Evolutionary conservation across 352 stramenopile genomes (phyloP).

Genomic region (Globisporangium solare): DNA sequence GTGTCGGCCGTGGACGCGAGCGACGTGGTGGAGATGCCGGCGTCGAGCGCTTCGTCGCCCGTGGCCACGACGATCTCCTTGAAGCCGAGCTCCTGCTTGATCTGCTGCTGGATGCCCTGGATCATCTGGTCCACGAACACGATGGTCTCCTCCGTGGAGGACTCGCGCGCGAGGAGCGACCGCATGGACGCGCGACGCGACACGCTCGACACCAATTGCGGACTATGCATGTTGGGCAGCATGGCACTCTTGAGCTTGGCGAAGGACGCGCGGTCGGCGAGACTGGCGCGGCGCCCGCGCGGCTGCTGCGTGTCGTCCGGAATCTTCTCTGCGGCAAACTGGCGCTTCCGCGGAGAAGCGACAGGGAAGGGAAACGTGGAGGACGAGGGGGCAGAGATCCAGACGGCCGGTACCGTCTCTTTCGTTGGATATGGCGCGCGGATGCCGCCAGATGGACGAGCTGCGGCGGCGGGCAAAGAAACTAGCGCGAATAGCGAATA

Average conservation of each 20-base stretch:
- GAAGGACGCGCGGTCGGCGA: too few relatives aligned
- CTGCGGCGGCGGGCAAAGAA: too few relatives aligned
- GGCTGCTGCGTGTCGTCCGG: neutral
- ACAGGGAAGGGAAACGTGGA: too few relatives aligned
- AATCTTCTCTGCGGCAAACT: too few relatives aligned
- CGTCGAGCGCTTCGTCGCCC: constrained; percentile 28
- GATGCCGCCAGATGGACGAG: too few relatives aligned
- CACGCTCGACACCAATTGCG: constrained; percentile 29
- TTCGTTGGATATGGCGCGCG: too few relatives aligned
- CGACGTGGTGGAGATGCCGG: constrained; percentile 3
- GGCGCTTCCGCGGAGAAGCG: too few relatives aligned
- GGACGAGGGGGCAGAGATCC: too few relatives aligned
- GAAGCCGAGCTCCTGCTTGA: constrained; percentile 63
- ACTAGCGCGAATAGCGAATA: too few relatives aligned
- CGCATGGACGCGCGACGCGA: constrained; percentile 30
- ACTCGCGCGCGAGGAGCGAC: constrained; percentile 23
- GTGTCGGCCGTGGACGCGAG: constrained; percentile 6
- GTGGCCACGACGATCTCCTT: constrained; percentile 61
- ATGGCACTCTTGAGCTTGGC: constrained; percentile 16
- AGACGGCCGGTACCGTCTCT: too few relatives aligned
- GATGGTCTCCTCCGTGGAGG: constrained; percentile 55
- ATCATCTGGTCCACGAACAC: constrained; percentile 66
- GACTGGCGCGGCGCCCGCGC: constrained; percentile 1
- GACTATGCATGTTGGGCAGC: constrained; percentile 34
- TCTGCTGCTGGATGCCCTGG: constrained; percentile 48